These are phyloP conservation scores for Boletus coccyginus DNA, from an alignment of 768 basidiomycete species.

Conservation along the genomic window DNA sequence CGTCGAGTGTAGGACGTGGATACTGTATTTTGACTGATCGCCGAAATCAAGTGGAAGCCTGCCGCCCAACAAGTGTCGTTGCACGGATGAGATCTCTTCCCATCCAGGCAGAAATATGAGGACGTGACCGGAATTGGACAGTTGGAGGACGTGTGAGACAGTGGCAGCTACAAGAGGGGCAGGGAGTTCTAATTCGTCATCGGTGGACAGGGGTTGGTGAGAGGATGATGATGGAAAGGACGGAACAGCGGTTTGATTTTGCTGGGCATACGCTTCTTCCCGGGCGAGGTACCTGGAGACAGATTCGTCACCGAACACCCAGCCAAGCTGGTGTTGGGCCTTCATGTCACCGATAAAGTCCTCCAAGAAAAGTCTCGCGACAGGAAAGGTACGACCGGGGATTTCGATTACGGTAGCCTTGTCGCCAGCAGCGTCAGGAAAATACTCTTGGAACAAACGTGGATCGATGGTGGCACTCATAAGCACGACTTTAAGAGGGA, in stretches of 20 bases:
- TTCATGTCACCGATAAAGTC: constrained; percentile 61
- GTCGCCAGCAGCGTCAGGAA: constrained; percentile 56
- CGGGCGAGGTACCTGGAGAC: constrained; percentile 70
- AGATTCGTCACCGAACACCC: constrained; percentile 70
- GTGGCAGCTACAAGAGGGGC: constrained; percentile 77
- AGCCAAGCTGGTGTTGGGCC: constrained; percentile 38
- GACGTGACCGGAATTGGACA: constrained; percentile 79
- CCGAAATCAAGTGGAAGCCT: constrained; percentile 58
- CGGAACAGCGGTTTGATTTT: neutral
- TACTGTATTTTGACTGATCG: constrained; percentile 53
- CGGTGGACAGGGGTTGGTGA: constrained; percentile 11
- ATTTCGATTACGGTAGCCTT: constrained; percentile 74
- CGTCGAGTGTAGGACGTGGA: constrained; percentile 87
- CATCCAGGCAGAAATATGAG: constrained; percentile 91
- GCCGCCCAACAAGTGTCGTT: constrained; percentile 55
- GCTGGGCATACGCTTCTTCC: constrained; percentile 40
- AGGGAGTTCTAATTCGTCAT: constrained; percentile 74
- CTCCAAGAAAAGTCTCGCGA: constrained; percentile 77
- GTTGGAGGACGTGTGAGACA: constrained; percentile 71
- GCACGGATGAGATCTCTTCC: constrained; percentile 82
- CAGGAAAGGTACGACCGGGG: constrained; percentile 91
- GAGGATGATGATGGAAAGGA: constrained; percentile 1
- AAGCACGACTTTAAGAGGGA: constrained; percentile 81
- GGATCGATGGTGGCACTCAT: constrained; percentile 98
- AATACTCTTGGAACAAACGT: constrained; percentile 84